Percentiles rank a stretch among this genome's conserved stretches.
These are phyloP conservation scores for Fusarium sp. DNA, from an alignment of 2,329 filamentous ascomycete species.

Conservation along the genomic window DNA sequence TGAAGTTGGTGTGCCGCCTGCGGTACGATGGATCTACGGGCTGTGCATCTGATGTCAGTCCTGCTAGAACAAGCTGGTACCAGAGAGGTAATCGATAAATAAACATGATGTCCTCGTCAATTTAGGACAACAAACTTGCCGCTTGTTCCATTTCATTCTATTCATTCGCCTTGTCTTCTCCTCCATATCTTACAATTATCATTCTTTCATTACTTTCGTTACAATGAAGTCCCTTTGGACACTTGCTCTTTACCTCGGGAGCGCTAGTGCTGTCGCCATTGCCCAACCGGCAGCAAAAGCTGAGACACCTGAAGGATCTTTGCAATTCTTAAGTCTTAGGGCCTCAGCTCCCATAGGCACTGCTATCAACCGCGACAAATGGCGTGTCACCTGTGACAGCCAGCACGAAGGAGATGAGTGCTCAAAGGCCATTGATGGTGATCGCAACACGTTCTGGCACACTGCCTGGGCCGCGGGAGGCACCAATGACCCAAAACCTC, in stretches of 20 bases:
- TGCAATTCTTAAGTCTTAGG: neutral
- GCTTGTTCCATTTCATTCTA: neutral
- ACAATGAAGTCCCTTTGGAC: neutral
- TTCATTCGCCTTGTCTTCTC: neutral
- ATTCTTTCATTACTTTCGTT: neutral
- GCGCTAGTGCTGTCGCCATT: neutral
- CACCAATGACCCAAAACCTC: conserved; percentile 10
- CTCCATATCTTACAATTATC: neutral
- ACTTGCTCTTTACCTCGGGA: neutral
- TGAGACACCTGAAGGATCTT: neutral
- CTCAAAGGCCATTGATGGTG: conserved; percentile 26
- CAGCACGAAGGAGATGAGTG: conserved; percentile 19
- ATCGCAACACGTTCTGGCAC: conserved; percentile 27
- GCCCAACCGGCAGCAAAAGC: neutral
- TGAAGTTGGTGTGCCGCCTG: neutral
- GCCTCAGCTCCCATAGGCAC: neutral
- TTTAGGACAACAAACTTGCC: neutral
- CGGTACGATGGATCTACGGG: neutral
- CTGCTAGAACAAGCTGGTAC: neutral
- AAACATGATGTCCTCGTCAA: neutral
- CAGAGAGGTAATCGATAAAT: neutral
- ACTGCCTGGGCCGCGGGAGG: neutral
- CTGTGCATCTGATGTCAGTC: neutral
- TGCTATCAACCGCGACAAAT: conserved; percentile 14
- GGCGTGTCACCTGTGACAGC: conserved; percentile 31